Evolutionary conservation across 176 grass and related monocot genomes (phyloP).

Genomic region (Neostapfia colusana): DNA sequence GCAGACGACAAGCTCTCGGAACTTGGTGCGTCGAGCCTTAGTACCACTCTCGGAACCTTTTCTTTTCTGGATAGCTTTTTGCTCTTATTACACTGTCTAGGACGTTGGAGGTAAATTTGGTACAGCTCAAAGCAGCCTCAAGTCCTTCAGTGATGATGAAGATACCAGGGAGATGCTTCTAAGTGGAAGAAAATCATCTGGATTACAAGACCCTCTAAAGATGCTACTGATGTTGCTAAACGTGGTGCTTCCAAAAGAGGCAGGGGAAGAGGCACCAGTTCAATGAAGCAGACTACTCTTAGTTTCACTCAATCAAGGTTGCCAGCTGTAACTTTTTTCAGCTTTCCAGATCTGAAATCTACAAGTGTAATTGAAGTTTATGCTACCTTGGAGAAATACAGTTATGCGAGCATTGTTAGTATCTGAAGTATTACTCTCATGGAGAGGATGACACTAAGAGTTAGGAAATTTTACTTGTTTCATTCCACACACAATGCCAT

Average conservation of each 20-base stretch:
- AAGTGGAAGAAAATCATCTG: constrained; percentile 50
- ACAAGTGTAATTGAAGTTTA: neutral
- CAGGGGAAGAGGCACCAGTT: constrained; percentile 50
- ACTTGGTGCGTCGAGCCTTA: constrained; percentile 48
- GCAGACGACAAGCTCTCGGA: constrained; percentile 53
- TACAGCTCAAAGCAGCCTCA: constrained; percentile 44
- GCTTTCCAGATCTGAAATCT: neutral
- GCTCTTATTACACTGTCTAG: constrained; percentile 34
- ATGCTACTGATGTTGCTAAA: constrained; percentile 47
- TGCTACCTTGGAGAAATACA: constrained; percentile 10
- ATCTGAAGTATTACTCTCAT: no score
- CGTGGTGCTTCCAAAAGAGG: constrained; percentile 53
- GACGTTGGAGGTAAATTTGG: constrained; percentile 51
- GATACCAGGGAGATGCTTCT: constrained; percentile 63
- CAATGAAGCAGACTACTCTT: constrained; percentile 72
- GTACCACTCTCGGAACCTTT: neutral
- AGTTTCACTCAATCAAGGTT: constrained; percentile 63
- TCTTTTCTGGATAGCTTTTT: neutral
- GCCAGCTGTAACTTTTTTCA: neutral
- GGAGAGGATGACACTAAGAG: no score
- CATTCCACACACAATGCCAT: no score
- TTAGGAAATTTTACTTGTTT: no score
- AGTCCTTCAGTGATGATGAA: constrained; percentile 73
- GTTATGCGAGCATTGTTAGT: neutral
- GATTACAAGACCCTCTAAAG: constrained; percentile 54